These are phyloP conservation scores for Alnus rubra DNA, from an alignment of 306 rosid genomes.

Conservation along the genomic window DNA sequence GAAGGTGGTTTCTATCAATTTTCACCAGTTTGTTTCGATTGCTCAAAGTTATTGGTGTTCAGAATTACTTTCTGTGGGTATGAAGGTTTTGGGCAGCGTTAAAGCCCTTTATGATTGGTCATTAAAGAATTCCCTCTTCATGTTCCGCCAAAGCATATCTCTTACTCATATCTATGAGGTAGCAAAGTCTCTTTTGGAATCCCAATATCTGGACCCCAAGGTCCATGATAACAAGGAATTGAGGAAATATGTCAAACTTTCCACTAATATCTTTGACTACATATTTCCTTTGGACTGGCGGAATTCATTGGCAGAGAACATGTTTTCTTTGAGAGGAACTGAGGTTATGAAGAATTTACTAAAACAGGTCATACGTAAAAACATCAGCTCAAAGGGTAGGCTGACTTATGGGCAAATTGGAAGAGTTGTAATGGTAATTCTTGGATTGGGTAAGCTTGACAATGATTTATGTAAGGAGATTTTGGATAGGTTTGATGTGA, in stretches of 20 bases:
- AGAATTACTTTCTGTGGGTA: slow-evolving; percentile 53
- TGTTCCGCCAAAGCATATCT: slow-evolving; percentile 31
- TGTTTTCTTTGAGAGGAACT: slow-evolving; percentile 45
- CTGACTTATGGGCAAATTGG: no score
- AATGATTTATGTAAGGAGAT: slow-evolving; percentile 26
- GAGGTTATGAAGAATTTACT: slow-evolving; percentile 30
- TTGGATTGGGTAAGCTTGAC: no score
- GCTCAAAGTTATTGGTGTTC: slow-evolving; percentile 56
- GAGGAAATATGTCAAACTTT: no score
- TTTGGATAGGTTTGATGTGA: slow-evolving; percentile 20
- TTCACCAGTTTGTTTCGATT: slow-evolving; percentile 31
- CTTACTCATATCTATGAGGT: no score
- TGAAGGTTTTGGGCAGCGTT: slow-evolving; percentile 48
- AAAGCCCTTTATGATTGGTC: slow-evolving; percentile 36
- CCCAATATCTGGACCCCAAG: no score
- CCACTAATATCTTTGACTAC: no score
- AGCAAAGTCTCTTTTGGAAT: no score
- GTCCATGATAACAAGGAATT: no score
- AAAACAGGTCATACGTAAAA: no score
- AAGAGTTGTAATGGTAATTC: no score
- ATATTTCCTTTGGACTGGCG: slow-evolving; percentile 52
- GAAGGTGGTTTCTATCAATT: slow-evolving; percentile 40
- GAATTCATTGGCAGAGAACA: slow-evolving; percentile 30
- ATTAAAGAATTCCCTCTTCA: slow-evolving; percentile 9
- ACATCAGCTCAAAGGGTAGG: no score